These are phyloP conservation scores for Dictyostelium discoideum DNA, from an alignment of 78 protist genomes.

Conservation along the genomic window DNA sequence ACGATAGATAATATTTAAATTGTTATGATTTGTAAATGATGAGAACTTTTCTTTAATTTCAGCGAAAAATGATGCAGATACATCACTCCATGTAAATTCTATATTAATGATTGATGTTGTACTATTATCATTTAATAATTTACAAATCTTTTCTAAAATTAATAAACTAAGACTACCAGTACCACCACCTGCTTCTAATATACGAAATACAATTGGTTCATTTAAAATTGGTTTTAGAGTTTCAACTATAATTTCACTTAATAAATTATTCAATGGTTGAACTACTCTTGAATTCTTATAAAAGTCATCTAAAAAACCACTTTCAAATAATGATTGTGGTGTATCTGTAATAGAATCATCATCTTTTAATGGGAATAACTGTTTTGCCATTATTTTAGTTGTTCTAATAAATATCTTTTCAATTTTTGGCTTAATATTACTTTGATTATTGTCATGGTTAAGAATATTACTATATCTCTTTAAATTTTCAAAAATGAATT, in stretches of 20 bases:
- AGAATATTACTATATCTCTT: not conserved
- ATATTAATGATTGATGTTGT: not conserved
- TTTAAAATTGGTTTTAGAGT: not conserved
- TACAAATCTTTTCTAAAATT: not conserved
- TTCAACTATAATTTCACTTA: not conserved
- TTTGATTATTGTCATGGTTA: not conserved
- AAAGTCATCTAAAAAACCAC: not conserved
- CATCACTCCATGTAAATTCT: slow-evolving; percentile 5
- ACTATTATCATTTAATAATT: not conserved
- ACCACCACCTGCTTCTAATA: slow-evolving; percentile 13
- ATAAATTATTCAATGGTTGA: not conserved
- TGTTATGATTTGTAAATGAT: not conserved
- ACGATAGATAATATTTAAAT: not conserved
- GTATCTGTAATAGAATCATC: not conserved
- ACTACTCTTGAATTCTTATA: not conserved
- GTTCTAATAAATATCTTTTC: not conserved
- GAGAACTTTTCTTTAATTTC: not conserved
- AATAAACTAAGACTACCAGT: not conserved
- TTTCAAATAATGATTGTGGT: not conserved
- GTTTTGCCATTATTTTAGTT: not conserved
- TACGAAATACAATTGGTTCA: not conserved
- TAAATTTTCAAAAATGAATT: slow-evolving; percentile 5
- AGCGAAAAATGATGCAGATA: not conserved
- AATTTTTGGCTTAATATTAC: not conserved
- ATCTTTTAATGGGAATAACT: not conserved